Percentiles rank a stretch among this genome's conserved stretches.
These are phyloP conservation scores for Lasiodiplodia citricola DNA, from an alignment of 2,329 filamentous ascomycete species.

Conservation along the genomic window DNA sequence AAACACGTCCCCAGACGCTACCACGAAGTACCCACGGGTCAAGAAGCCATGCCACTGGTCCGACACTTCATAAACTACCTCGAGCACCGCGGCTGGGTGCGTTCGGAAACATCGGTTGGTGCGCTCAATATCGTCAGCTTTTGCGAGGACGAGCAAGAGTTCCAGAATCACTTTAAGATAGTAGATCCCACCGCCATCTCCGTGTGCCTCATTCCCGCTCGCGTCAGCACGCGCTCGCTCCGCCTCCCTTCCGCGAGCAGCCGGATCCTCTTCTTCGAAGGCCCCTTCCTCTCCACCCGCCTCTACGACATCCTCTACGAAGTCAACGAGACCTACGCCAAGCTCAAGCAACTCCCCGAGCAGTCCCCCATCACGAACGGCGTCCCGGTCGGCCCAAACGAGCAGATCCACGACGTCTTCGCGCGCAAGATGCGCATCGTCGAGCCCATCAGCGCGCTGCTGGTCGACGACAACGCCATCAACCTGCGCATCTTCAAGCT, in stretches of 20 bases:
- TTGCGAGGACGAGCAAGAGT: constrained; percentile 30
- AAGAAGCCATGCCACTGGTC: constrained; percentile 4
- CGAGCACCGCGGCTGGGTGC: constrained; percentile 27
- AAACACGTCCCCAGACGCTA: constrained; percentile 29
- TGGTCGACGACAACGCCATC: constrained; percentile 57
- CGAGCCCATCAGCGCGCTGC: constrained; percentile 35
- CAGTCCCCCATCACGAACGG: background rate
- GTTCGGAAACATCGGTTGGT: constrained; percentile 21
- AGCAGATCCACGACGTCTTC: constrained; percentile 5
- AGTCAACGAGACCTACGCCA: constrained; percentile 25
- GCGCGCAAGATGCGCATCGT: constrained; percentile 7
- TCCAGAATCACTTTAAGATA: constrained; percentile 30
- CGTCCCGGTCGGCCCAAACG: background rate
- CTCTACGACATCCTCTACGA: constrained; percentile 29
- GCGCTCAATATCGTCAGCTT: constrained; percentile 38
- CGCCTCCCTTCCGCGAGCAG: constrained; percentile 29
- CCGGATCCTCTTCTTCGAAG: constrained; percentile 36
- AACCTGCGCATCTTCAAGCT: constrained; percentile 56
- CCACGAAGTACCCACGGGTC: constrained; percentile 25
- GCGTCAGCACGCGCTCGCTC: constrained; percentile 31
- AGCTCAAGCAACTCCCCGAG: background rate
- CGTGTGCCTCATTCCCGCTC: constrained; percentile 39
- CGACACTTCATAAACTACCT: constrained; percentile 31
- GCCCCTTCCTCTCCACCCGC: constrained; percentile 35
- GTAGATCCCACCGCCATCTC: constrained; percentile 32